Percentiles rank a stretch among this genome's conserved stretches.
Evolutionary conservation across 73 alveolate species (phyloP).

Genomic region (Paramecium octaurelia): DNA sequence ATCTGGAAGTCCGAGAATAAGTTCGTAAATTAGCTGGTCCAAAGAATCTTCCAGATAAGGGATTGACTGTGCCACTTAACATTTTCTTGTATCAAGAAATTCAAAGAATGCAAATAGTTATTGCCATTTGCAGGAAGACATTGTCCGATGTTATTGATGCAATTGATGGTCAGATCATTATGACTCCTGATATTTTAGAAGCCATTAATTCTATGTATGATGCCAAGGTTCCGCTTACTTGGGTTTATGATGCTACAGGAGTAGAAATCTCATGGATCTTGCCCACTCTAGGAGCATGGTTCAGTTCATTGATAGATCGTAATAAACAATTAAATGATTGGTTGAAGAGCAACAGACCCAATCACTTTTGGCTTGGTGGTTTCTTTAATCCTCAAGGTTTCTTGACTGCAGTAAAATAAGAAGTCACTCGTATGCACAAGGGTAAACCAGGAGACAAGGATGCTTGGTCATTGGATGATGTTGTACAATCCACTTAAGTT

Average conservation of each 20-base stretch:
- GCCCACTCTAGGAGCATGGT: conserved; percentile 98
- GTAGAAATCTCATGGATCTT: conserved; percentile 99
- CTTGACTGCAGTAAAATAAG: conserved; percentile 96
- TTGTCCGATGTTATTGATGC: conserved; percentile 94
- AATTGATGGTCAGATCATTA: conserved; percentile 98
- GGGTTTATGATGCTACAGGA: conserved; percentile 99
- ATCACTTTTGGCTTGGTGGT: conserved; percentile 94
- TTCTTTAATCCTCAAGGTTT: conserved; percentile 99
- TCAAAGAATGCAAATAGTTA: conserved; percentile 86
- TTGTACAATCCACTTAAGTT: conserved; percentile 83
- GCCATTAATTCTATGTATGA: conserved; percentile 91
- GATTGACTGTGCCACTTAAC: conserved; percentile 98
- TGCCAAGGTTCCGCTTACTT: conserved; percentile 91
- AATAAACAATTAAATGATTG: conserved; percentile 95
- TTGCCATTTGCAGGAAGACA: conserved; percentile 88
- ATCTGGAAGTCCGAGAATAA: conserved; percentile 91
- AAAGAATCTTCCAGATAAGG: conserved; percentile 89
- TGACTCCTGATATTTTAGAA: conserved; percentile 99
- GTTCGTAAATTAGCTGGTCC: conserved; percentile 84
- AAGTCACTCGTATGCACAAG: conserved; percentile 94
- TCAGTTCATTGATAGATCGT: conserved; percentile 96
- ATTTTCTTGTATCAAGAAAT: conserved; percentile 98
- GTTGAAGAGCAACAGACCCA: conserved; percentile 95
- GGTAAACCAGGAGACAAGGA: conserved; percentile 70
- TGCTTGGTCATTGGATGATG: conserved; percentile 95